Base-by-base conservation (phyloP, 148 eudicot genomes). In the Cornus kousa region DNA sequence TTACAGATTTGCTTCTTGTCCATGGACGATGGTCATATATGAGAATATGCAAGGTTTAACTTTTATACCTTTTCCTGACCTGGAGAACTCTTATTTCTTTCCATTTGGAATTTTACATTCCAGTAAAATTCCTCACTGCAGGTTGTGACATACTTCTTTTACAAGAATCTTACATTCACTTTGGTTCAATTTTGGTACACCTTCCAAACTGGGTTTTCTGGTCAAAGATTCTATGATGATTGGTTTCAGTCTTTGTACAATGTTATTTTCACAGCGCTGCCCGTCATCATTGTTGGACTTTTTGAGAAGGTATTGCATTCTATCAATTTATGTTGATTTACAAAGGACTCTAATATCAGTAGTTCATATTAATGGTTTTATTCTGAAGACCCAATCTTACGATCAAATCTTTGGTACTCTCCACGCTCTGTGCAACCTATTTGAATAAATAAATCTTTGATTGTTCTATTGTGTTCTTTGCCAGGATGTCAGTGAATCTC, bases 21-120 rank as follows among this genome's bases (percentile, higher is more conserved):
- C 99, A 95, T 87, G 99, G 99, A 57, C 88, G 99, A 68, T 95
- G 97, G 99, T 93, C 97, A n/a, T 95, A 95, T 87, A 88, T 90
- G 68, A 90, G 99, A 83, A 85, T 95, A 81, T 93, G 94, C 94
- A 95, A 95, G 97, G 99, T 93, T 80, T 74, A 72, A 55, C 57
- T 65, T 68, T 74, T 14, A 23, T 68, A 16, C 62, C 28, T 71
- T 62, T 55, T 9, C 3, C 32, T 28, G 46, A 17, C 24, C 43
- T 19, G 9, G 4, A 35, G n/a, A 64, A 16, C 12, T 19, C 19
- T 22, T 68, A 46, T 62, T 67, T 66, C 20, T 55, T 70, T 33
- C 76, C 17, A 2, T 48, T 46, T 68, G 11, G 67, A 68, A 37
- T 59, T 67, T 74, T 79, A 57, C 68, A 67, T 67, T 80, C 46